Evolutionary conservation across 306 rosid species (phyloP), one percentile per base, ranked within the genome.

Genomic region (Datisca glomerata): DNA sequence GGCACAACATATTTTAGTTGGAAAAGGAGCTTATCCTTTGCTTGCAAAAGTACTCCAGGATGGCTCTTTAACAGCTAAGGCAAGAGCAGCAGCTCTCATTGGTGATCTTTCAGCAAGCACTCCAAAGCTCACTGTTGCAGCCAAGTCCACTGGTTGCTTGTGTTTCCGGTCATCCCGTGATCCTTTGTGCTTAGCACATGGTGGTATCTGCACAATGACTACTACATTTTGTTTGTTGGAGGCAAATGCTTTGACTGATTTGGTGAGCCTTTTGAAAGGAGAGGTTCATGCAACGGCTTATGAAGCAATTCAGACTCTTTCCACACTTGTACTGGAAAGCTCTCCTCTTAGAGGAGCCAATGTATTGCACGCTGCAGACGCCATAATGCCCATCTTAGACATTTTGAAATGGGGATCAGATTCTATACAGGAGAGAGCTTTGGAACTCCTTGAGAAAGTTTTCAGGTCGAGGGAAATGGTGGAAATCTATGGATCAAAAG

Each of bases 61-160:
- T 0, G 78, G 71, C 41, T 76, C 95, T 21, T 32, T 61, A 57
- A 61, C 84, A 12, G 93, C 93, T 38, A 84, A 71, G 78, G 93
- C 95, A 45, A 71, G 82, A 60, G 95, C 93, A 18, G 95, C 95
- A 42, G 92, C 83, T 38, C 74, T 84, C 58, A 76, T 84, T 15
- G 84, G 86, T 4, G 76, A 79, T 56, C 92, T 84, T 55, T 84
- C 95, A 1, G 48, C 55, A 28, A 84, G 78, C 67, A 84, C 67
- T 27, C 95, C 69, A 12, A 66, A 14, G 21, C 93, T 79, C 43
- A 35, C 78, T 3, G 57, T 45, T 41, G 31, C 14, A 8, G 46
- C 78, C 24, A 63, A 71, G 64, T 48, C 86, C 21, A 36, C 54
- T 0, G 43, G 68, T 21, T 79, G 76, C 52, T 73, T 73, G 80